A percentile compares a stretch with the other conserved stretches of the same genome.
These are phyloP conservation scores for Diplodia scrobiculata DNA, from an alignment of 2,329 filamentous ascomycete genomes.

Conservation along the genomic window DNA sequence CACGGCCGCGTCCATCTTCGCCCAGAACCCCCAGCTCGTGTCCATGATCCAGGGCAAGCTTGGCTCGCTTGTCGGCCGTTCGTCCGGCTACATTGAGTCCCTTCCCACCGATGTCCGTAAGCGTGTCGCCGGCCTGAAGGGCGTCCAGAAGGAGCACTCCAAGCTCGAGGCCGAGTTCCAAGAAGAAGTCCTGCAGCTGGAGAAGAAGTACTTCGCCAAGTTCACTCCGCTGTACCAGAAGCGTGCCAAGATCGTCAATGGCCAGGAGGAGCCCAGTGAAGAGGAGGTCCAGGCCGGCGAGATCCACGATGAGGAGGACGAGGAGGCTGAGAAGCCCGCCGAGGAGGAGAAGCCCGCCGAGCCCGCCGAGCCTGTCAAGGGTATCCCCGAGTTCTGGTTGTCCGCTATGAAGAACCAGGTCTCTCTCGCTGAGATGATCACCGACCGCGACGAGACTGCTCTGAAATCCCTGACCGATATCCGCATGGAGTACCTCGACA, in stretches of 20 bases:
- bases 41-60: slow-evolving; percentile 98
- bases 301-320: slow-evolving; percentile 70
- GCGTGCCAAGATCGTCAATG: slow-evolving; percentile 91
- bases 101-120: slow-evolving; percentile 85
- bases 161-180: slow-evolving; percentile 99
- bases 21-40: slow-evolving; percentile 90
- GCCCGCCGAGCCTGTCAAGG: slow-evolving; percentile 61
- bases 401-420: slow-evolving; percentile 99
- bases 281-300: slow-evolving; percentile 86
- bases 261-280: slow-evolving; percentile 78
- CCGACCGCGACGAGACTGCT: slow-evolving; percentile 91
- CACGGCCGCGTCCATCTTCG: slow-evolving; percentile 87
- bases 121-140: slow-evolving; percentile 92
- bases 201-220: slow-evolving; percentile 99
- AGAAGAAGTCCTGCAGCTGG: slow-evolving; percentile 93
- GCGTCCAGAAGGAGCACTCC: slow-evolving; percentile 97
- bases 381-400: slow-evolving; percentile 99
- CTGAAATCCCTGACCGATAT: slow-evolving; percentile 89
- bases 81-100: slow-evolving; percentile 97
- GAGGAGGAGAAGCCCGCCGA: slow-evolving; percentile 63
- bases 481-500: slow-evolving; percentile 98
- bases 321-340: slow-evolving; percentile 56
- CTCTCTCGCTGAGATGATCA: slow-evolving; percentile 97
- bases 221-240: slow-evolving; percentile 97
- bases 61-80: slow-evolving; percentile 86